Evolutionary conservation across 208 protist species (phyloP), one percentile per base, ranked within the genome.

Genomic region (Naegleria gruberi): DNA sequence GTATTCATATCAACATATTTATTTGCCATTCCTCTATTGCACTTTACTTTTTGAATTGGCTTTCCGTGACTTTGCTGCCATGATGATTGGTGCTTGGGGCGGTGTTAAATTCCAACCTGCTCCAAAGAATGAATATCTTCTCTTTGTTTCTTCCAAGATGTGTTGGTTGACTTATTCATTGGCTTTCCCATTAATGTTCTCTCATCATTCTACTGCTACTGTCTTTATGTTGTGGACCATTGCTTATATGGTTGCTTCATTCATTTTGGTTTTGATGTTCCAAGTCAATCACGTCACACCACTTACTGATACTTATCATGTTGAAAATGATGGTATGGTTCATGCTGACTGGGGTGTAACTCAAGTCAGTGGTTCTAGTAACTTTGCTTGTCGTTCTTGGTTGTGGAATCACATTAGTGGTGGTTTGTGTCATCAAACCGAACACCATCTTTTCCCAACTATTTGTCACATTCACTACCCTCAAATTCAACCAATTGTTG

Each of bases 341-440:
- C 10, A 82, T 30, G 34, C 41, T 15, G 87, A 90, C 74, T 90
- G 87, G 87, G 87, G 45, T 19, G 43, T 41, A 12, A 42, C 23
- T 37, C 87, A 90, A 90, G n/a, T 74, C 30, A 37, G 7, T 8
- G 87, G 87, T n/a, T 43, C 30, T 7, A 85, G 42, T 10, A 90
- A 90, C 17, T 90, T 90, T 84, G 87, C 87, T 51, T 4, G 19
- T 74, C 26, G 87, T 41, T 74, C 46, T 73, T 84, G 43, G 43
- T 90, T 90, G 4, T 84, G 87, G 87, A 82, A 84, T 82, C 46
- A 77, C 77, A 89, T 96, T 46, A 95, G 95, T 92, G 96, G 96
- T 46, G 96, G 95, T 8, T 92, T 97, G 43, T 96, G 96, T 92
- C 96, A 95, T 89, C 96, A 97, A 90, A 97, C 95, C 44, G 96